Conservation (phyloP, 306 rosid genomes). For the barrel medic (Medicago truncatula) region DNA sequence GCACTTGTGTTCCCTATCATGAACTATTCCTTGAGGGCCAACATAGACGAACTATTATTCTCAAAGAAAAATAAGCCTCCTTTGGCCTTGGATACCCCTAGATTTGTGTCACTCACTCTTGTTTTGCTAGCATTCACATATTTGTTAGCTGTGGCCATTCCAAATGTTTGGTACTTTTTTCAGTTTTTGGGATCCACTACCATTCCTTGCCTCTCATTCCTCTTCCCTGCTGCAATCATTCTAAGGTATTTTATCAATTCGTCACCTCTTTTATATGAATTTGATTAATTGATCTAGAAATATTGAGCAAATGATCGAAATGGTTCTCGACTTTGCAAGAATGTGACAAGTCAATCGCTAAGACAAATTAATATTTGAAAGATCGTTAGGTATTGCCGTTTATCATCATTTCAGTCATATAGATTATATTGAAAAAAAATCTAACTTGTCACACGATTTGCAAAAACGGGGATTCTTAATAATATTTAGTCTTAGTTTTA, state of each 20-base stretch:
- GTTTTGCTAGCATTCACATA: constrained; percentile 46
- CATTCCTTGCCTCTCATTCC: constrained; percentile 54
- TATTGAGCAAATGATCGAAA: neutral
- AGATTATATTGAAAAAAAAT: too few relatives aligned
- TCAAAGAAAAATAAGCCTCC: constrained; percentile 38
- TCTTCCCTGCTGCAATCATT: constrained; percentile 61
- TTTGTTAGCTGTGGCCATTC: constrained; percentile 59
- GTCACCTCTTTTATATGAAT: neutral
- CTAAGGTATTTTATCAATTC: constrained; percentile 49
- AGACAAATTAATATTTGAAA: neutral
- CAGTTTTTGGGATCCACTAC: constrained; percentile 75
- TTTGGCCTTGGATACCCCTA: constrained; percentile 48
- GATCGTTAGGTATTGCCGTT: too few relatives aligned
- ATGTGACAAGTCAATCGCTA: neutral
- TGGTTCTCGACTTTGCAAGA: neutral
- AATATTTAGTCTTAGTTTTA: too few relatives aligned
- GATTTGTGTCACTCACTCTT: constrained; percentile 57
- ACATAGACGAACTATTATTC: constrained; percentile 62
- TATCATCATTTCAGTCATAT: too few relatives aligned
- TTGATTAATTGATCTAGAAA: neutral
- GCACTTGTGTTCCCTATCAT: constrained; percentile 64
- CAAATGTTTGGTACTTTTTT: constrained; percentile 64
- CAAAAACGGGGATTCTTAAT: too few relatives aligned
- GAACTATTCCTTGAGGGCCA: constrained; percentile 56
- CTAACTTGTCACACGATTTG: too few relatives aligned